Base-by-base conservation (phyloP, 345 rosid genomes). In the Adansonia digitata region DNA sequence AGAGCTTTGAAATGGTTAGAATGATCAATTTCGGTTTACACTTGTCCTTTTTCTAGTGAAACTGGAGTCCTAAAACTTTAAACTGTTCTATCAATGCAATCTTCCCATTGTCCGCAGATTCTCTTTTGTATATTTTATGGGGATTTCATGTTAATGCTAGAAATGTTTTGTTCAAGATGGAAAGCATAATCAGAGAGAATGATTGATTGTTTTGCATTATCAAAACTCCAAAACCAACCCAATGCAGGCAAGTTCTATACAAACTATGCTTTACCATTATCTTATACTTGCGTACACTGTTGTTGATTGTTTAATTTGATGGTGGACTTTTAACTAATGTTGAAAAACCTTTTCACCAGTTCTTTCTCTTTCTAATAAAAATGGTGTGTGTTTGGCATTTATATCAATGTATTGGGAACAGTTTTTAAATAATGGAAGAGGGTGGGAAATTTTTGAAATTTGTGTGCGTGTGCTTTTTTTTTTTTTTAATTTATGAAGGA, bases 181-280 rank as follows among this genome's bases (percentile, higher is more conserved):
- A 37, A 31, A 15, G 40, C 65, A 60, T 15, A 18, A 15, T 29
- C 26, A 29, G 40, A 29, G 17, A 14, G 62, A 26, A 56, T 26
- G 15, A 56, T 12, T 42, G n/a, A n/a, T n/a, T n/a, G n/a, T n/a
- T n/a, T n/a, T n/a, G n/a, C n/a, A n/a, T n/a, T n/a, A n/a, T n/a
- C n/a, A n/a, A n/a, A n/a, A 57, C 52, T 15, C 69, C 48, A 63
- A 10, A 37, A 22, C 49, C 52, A 42, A 24, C n/a, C 20, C 49
- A 66, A 24, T 65, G 70, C 70, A 13, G 70, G 70, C 51, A 42
- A 65, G 51, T 65, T n/a, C 35, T 26, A 12, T 10, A 26, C 62
- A 56, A 27, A 56, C 62, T 35, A 56, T 56, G 34, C 29, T 56
- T 56, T 26, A 15, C 62, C 62, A 52, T 9, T 52, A 7, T 52